Base-by-base conservation (phyloP, 1,284 basidiomycete species). In the Ustilago cynodontis region DNA sequence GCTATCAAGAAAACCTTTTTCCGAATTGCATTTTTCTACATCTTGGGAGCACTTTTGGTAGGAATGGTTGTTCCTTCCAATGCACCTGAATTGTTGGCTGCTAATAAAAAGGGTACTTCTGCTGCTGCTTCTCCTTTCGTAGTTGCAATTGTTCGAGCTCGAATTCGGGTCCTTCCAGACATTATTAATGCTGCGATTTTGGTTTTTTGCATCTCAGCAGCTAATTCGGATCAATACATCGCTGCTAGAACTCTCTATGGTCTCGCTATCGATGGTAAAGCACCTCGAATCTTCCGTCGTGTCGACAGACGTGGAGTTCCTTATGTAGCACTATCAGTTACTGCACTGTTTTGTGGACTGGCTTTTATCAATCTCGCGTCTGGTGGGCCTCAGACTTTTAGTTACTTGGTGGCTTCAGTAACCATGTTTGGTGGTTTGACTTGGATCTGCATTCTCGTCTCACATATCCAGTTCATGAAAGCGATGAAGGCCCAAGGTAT, bases 401-500 rank as follows among this genome's bases (percentile, higher is more conserved):
- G 50, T 4, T 74, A 77, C 50, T 56, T 80, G 14, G 65, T 66
- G 2, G 60, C 62, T 7, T 70, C 74, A 24, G 75, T 69, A n/a
- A 71, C 64, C 49, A 77, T 80, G 65, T 71, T 71, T 55, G 91
- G 92, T 90, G 24, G 80, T 90, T 37, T 93, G 10, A 65, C 77
- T 24, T 85, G 80, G 71, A 80, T 89, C 71, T 80, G 91, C 71
- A 95, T 95, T 82, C 88, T 88, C 41, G 77, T 94, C 59, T 93
- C 92, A 8, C 94, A 94, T 86, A 86, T 93, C 64, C 91, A 92
- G 41, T 95, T 95, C 88, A 88, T 93, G 83, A 84, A 88, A 7
- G 94, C 93, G 45, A 84, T 92, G 84, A 91, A 91, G 82, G 91
- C 87, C 1, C 94, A 95, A 82, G 92, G 92, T 26, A 89, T 91